Evolutionary conservation across 2,329 filamentous ascomycete genomes (phyloP), one percentile per base, ranked within the genome.

Genomic region (Cytospora piceicola): DNA sequence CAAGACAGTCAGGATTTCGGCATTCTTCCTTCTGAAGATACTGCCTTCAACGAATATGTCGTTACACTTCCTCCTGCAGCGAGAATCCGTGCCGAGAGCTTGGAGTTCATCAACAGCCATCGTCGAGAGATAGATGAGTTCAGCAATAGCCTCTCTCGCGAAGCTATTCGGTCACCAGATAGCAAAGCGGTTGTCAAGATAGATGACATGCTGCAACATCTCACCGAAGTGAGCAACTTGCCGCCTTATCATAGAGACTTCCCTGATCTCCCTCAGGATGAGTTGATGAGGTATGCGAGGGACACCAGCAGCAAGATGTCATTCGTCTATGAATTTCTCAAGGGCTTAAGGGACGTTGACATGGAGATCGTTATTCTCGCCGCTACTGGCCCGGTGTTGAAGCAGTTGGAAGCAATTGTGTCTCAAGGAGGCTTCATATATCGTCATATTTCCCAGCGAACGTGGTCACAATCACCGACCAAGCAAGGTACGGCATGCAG

Each of bases 261-360:
- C 9, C 72, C 75, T 2, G 71, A 80, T 15, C 75, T 85, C 63
- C 73, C 78, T 2, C 71, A 79, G 9, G 71, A 74, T 4, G 78
- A 82, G 27, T 76, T 80, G 61, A 81, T 82, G 69, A 87, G 82
- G 71, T 84, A 86, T 69, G 80, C 82, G 1, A 79, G 82, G 63
- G 82, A 82, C 61, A 82, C 84, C 12, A 89, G 87, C 73, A 77
- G 84, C 63, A 90, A 90, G 69, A 86, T 85, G 69, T 81, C 80
- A 36, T 89, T 90, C 69, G 70, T 88, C 7, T 82, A 80, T 54
- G 85, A 88, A 68, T 76, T 90, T 4, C 72, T 88, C 34, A 76
- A 81, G 24, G 71, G 74, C 11, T 71, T 88, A 14, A 71, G 73
- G n/a, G 73, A 76, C 20, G 73, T 76, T 15, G 77, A 81, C 14